phyloP scores from a whole-genome alignment of 2,329 filamentous ascomycete genomes.

The Arthrobotrys sinensis region DNA sequence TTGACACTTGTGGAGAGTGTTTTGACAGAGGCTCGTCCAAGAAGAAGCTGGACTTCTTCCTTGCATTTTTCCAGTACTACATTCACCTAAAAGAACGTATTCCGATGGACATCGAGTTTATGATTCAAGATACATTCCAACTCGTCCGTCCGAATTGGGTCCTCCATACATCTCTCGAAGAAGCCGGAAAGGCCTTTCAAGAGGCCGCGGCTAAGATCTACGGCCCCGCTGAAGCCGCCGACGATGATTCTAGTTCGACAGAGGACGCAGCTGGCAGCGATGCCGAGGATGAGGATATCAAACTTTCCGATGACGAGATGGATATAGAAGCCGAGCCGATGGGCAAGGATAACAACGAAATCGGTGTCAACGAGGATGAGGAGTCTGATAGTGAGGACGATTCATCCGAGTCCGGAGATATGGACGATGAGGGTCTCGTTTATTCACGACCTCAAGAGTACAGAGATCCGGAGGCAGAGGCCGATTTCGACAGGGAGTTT shows the following conservation, averaged over 20 bases:
- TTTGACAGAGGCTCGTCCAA: slow-evolving; percentile 93
- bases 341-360: slow-evolving; percentile 69
- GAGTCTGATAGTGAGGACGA: slow-evolving; percentile 72
- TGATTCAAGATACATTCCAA: slow-evolving; percentile 91
- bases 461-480: slow-evolving; percentile 92
- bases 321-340: slow-evolving; percentile 68
- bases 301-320: slow-evolving; percentile 71
- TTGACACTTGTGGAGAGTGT: slow-evolving; percentile 96
- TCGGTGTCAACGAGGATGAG: slow-evolving; percentile 65
- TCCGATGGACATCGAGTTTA: slow-evolving; percentile 97
- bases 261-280: slow-evolving; percentile 76
- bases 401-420: slow-evolving; percentile 76
- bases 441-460: slow-evolving; percentile 92
- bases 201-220: slow-evolving; percentile 92
- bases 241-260: slow-evolving; percentile 72
- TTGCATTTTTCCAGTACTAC: slow-evolving; percentile 98
- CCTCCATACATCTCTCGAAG: slow-evolving; percentile 82
- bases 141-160: slow-evolving; percentile 93
- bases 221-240: slow-evolving; percentile 83
- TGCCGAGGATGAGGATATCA: slow-evolving; percentile 74
- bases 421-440: slow-evolving; percentile 82
- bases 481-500: slow-evolving; percentile 97
- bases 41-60: slow-evolving; percentile 97
- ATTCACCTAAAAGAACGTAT: slow-evolving; percentile 89
- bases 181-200: slow-evolving; percentile 86